Conservation (phyloP, 176 grass and related monocot genomes). For the Cenchrus fungigraminus region DNA sequence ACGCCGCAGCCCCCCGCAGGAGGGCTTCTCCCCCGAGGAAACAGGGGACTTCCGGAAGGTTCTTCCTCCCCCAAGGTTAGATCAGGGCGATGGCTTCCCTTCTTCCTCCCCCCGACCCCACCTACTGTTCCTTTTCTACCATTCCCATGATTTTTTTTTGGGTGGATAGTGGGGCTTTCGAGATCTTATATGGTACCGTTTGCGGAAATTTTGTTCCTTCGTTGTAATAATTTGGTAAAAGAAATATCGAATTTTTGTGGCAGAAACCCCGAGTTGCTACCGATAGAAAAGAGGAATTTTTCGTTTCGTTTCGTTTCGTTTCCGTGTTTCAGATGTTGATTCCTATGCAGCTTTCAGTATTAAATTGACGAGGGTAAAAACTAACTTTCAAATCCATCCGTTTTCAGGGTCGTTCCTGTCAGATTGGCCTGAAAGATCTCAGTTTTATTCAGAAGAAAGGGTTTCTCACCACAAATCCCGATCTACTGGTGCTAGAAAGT, state of each 20-base stretch:
- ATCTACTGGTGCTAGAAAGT: constrained; percentile 29
- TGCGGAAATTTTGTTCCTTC: not conserved
- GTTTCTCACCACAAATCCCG: constrained; percentile 21
- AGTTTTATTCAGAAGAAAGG: not conserved
- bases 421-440: constrained; percentile 45
- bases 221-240: constrained; percentile 12
- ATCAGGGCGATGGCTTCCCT: constrained; percentile 36
- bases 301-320: not conserved
- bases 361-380: not conserved
- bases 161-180: not conserved
- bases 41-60: not conserved
- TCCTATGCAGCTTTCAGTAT: not conserved
- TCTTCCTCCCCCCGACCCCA: not conserved
- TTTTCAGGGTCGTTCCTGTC: constrained; percentile 19
- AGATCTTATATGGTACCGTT: not conserved
- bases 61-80: constrained; percentile 36
- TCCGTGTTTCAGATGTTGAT: not conserved
- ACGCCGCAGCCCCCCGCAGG: not conserved
- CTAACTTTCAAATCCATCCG: not conserved
- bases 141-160: not conserved
- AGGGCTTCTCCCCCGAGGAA: not conserved
- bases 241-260: not conserved
- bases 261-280: not conserved
- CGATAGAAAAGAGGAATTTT: not conserved
- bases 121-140: not conserved